Percentiles rank a stretch among this genome's conserved stretches.
These are phyloP conservation scores for Bipolaris bicolor DNA, from an alignment of 2,329 filamentous ascomycete species.

Conservation along the genomic window DNA sequence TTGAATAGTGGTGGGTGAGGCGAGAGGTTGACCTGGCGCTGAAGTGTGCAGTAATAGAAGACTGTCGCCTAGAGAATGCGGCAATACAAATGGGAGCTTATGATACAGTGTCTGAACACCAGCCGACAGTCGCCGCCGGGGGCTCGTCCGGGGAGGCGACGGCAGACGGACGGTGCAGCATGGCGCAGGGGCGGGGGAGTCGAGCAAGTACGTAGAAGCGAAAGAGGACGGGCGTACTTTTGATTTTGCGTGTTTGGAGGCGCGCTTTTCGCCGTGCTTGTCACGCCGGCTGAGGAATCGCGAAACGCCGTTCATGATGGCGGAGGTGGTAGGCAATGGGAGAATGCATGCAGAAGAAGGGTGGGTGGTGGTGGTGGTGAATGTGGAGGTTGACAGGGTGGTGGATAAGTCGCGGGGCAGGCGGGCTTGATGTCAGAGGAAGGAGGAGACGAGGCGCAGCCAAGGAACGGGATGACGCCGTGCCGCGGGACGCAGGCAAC, in stretches of 20 bases:
- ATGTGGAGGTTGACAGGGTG: constrained; percentile 1
- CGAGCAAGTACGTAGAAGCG: constrained; percentile 23
- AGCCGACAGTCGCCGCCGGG: constrained; percentile 19
- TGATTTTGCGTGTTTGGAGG: constrained; percentile 38
- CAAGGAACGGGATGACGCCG: constrained; percentile 7
- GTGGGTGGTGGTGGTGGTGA: constrained; percentile 3
- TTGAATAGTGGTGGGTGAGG: constrained; percentile 6
- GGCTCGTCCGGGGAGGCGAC: constrained; percentile 7
- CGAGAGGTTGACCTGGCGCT: constrained; percentile 21
- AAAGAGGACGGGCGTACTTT: constrained; percentile 41
- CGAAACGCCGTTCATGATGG: constrained; percentile 59
- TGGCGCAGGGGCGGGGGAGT: constrained; percentile 20
- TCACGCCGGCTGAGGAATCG: constrained; percentile 75
- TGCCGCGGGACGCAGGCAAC: not conserved
- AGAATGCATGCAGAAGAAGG: constrained; percentile 25
- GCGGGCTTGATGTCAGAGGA: constrained; percentile 5
- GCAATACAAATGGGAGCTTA: constrained; percentile 32
- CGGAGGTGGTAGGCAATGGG: constrained; percentile 10
- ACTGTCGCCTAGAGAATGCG: constrained; percentile 20
- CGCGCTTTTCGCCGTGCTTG: constrained; percentile 54
- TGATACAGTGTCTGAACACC: constrained; percentile 31
- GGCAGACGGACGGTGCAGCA: constrained; percentile 16
- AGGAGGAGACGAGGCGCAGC: constrained; percentile 18
- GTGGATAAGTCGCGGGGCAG: not conserved
- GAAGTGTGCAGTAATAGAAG: constrained; percentile 29